These are phyloP conservation scores for Asterophora parasitica DNA, from an alignment of 768 basidiomycete species.

Conservation along the genomic window DNA sequence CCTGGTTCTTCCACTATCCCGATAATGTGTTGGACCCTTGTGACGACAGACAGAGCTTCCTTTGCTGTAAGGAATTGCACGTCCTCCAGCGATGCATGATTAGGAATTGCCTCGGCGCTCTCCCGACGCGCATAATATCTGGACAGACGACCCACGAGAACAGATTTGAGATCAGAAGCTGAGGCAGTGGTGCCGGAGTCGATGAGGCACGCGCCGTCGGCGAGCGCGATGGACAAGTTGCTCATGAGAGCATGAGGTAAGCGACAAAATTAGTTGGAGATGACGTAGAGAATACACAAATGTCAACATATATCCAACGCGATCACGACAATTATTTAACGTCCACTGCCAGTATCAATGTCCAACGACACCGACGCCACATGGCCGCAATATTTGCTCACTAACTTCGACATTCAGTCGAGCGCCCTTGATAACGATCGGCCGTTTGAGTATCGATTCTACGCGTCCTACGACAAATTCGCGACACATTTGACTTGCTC, in stretches of 20 bases:
- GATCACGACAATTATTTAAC: too few species aligned
- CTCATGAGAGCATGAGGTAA: conserved; percentile 2
- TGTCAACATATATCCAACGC: too few species aligned
- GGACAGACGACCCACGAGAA: conserved; percentile 34
- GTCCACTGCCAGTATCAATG: too few species aligned
- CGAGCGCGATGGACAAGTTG: conserved; percentile 26
- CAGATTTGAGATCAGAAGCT: conserved; percentile 28
- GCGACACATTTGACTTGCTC: too few species aligned
- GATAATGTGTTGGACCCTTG: conserved; percentile 42
- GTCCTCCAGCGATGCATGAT: conserved; percentile 29
- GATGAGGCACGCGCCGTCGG: conserved; percentile 32
- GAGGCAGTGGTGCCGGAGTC: conserved; percentile 23
- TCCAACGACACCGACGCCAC: too few species aligned
- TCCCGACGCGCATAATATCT: conserved; percentile 32
- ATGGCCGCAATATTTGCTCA: too few species aligned
- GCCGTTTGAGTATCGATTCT: too few species aligned
- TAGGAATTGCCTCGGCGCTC: conserved; percentile 13
- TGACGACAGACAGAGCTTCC: conserved; percentile 48
- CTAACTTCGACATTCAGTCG: too few species aligned
- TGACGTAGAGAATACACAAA: too few species aligned
- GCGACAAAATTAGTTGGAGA: too few species aligned
- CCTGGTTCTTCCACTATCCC: conserved; percentile 17
- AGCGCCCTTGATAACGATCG: too few species aligned
- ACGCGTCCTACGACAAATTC: too few species aligned
- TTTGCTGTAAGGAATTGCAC: conserved; percentile 51